Evolutionary conservation across 495 filamentous ascomycete genomes (phyloP), one percentile per base, ranked within the genome.

Genomic region (Penicillium roqueforti): DNA sequence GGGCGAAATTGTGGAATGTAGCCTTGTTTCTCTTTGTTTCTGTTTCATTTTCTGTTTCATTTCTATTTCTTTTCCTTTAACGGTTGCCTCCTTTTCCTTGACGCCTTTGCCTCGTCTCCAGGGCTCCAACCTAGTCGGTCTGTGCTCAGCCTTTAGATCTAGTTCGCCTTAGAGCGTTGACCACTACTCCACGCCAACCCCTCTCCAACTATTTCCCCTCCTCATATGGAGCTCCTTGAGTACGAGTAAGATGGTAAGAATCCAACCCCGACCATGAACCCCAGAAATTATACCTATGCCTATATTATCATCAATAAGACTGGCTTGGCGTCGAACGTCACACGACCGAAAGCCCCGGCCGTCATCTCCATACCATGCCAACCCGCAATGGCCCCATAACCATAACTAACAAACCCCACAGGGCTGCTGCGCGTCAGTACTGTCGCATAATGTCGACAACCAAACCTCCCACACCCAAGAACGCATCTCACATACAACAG

Each of bases 381-480:
- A 42, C 34, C n/a, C 16, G 10, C 19, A 22, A 29, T 18, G 18
- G 13, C 25, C 23, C 20, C 34, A 48, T 23, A 32, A 23, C 13
- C 25, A 26, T 26, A 50, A 50, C 54, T 56, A 48, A 58, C 49
- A 36, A 36, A 6, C 32, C 6, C 41, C 41, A 18, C 37, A 76
- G 73, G 73, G 73, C 62, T 76, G 73, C 60, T 73, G 69, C 58
- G 65, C 68, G 32, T 76, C 73, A 40, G 48, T 55, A 23, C 55
- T 56, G 54, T 74, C 71, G 69, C 73, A 56, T 67, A 63, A 70
- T 48, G 59, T 54, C 29, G 58, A 62, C 56, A 23, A 58, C 6
- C 52, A 56, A 49, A n/a, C n/a, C 18, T 57, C 22, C 47, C 23
- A 54, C n/a, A 60, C 56, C 39, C 59, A 57, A 47, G 42, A 45